These are phyloP conservation scores for Leccinum fallax DNA, from an alignment of 1,284 basidiomycete genomes.

Conservation along the genomic window DNA sequence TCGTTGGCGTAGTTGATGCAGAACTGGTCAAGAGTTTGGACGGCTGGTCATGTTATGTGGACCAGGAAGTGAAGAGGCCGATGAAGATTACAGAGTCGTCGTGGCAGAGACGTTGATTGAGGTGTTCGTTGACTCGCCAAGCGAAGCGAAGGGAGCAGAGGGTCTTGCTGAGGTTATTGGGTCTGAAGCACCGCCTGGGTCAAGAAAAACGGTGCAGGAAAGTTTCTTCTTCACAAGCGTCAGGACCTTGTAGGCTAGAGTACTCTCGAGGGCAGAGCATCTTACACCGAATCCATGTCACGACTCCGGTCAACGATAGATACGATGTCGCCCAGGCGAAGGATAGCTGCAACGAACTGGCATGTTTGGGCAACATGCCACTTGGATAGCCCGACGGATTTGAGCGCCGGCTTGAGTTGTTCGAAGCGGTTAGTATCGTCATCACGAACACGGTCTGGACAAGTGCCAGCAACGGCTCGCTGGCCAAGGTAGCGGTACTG, in stretches of 20 bases:
- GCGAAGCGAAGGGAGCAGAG: conserved; percentile 78
- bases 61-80: conserved; percentile 93
- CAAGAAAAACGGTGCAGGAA: conserved; percentile 89
- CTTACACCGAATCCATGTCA: conserved; percentile 87
- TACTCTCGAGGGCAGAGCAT: conserved; percentile 74
- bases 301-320: conserved; percentile 83
- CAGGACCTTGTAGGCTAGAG: conserved; percentile 79
- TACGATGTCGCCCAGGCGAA: conserved; percentile 95
- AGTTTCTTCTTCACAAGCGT: conserved; percentile 92
- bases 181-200: conserved; percentile 90
- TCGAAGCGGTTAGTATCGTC: conserved; percentile 87
- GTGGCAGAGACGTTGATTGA: conserved; percentile 92
- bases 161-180: conserved; percentile 49
- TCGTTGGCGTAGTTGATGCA: conserved; percentile 91
- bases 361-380: conserved; percentile 93
- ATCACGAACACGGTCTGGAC: conserved; percentile 51
- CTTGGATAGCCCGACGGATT: conserved; percentile 91
- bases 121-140: conserved; percentile 89
- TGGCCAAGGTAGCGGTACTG: conserved; percentile 86
- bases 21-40: conserved; percentile 94
- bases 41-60: conserved; percentile 84
- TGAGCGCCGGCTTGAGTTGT: conserved; percentile 92
- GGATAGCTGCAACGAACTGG: conserved; percentile 91
- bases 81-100: conserved; percentile 93
- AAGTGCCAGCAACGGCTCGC: conserved; percentile 43